These are phyloP conservation scores for Pseudoturritis turrita DNA, from an alignment of 345 rosid species.

Conservation along the genomic window DNA sequence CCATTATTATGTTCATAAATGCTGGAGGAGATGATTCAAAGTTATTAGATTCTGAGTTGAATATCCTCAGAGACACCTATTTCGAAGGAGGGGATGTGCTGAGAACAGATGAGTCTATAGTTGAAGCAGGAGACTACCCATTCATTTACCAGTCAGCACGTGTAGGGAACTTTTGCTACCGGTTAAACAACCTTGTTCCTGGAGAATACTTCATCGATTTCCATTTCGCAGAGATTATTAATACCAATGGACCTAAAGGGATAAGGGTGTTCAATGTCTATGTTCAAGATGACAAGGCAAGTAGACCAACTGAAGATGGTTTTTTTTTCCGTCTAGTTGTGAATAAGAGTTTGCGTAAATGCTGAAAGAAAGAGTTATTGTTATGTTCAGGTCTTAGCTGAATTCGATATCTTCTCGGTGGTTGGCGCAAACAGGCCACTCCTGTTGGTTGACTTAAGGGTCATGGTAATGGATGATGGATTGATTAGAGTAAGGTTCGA, in stretches of 20 bases:
- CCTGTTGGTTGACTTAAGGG: conserved; percentile 64
- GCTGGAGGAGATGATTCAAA: conserved; percentile 58
- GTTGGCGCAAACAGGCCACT: conserved; percentile 86
- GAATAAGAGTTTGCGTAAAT: not conserved
- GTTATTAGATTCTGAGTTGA: conserved; percentile 42
- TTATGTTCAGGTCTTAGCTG: conserved; percentile 66
- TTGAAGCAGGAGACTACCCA: conserved; percentile 77
- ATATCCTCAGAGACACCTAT: conserved; percentile 46
- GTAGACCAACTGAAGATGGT: not conserved
- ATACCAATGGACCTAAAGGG: conserved; percentile 84
- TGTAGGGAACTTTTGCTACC: conserved; percentile 65
- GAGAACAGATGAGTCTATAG: conserved; percentile 61
- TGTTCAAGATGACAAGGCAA: conserved; percentile 89
- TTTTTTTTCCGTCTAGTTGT: not conserved
- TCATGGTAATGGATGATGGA: conserved; percentile 63
- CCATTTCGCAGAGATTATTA: conserved; percentile 85
- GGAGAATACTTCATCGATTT: conserved; percentile 77
- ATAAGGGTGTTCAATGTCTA: conserved; percentile 82
- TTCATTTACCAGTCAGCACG: conserved; percentile 73
- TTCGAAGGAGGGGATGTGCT: conserved; percentile 73
- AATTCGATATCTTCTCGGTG: conserved; percentile 75
- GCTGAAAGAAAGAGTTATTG: conserved; percentile 8
- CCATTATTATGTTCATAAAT: conserved; percentile 61
- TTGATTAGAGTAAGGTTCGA: conserved; percentile 55
- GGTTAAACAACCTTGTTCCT: conserved; percentile 42